A percentile compares a stretch with the other conserved stretches of the same genome.
Conservation (phyloP, 257 asterid species). For the Solanum piurae region DNA sequence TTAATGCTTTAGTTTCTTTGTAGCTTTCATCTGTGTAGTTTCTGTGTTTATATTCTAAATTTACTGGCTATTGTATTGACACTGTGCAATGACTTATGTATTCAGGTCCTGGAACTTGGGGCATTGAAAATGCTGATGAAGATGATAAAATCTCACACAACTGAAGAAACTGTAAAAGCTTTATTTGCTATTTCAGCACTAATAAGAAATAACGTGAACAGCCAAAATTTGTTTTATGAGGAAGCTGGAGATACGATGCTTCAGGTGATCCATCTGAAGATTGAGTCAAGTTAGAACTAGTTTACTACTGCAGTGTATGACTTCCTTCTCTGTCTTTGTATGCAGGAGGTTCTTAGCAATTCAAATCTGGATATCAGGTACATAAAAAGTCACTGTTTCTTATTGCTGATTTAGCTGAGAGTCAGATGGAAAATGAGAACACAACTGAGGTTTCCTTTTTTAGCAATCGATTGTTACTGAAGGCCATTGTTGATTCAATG, state of each 20-base stretch:
- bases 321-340: background rate
- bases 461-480: constrained; percentile 41
- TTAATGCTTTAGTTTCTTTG: background rate
- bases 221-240: constrained; percentile 51
- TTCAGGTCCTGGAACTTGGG: constrained; percentile 69
- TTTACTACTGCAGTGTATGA: background rate
- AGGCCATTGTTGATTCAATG: constrained; percentile 55
- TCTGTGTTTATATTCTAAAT: background rate
- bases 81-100: constrained; percentile 3
- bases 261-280: constrained; percentile 44
- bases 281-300: constrained; percentile 3
- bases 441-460: constrained; percentile 28
- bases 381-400: constrained; percentile 51
- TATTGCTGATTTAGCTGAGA: constrained; percentile 56
- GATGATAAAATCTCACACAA: constrained; percentile 38
- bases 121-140: constrained; percentile 44
- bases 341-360: constrained; percentile 64
- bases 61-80: background rate
- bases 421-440: constrained; percentile 30
- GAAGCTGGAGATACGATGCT: constrained; percentile 68
- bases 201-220: constrained; percentile 51
- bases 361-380: constrained; percentile 55
- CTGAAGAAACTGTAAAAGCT: constrained; percentile 76
- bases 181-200: constrained; percentile 73
- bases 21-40: background rate